Evolutionary conservation across 2,329 filamentous ascomycete species (phyloP), one percentile per base, ranked within the genome.

Genomic region (Epichloe typhina): DNA sequence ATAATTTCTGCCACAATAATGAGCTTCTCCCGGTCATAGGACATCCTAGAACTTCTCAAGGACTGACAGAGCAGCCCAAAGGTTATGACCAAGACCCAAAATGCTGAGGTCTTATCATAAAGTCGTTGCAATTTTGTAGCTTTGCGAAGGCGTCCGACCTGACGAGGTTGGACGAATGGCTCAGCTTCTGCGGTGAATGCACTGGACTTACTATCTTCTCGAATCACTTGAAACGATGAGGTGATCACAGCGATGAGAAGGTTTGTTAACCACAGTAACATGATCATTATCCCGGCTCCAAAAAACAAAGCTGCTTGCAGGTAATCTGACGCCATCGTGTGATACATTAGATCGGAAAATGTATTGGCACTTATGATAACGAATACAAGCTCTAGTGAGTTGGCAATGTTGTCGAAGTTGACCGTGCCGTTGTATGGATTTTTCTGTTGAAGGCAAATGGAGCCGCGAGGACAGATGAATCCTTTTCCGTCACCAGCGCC

Each of bases 311-410:
- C 88, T 4, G 89, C 82, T 15, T 87, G 79, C 6, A 95, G 77
- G 60, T 95, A 97, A 64, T 98, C 93, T 26, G 88, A 94, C 61
- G 95, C 82, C 49, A 86, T 89, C 4, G 91, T 89, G 59, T 88
- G 86, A 66, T 98, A 98, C 74, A 98, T 88, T 49, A 97, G 71
- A 66, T 97, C 88, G 1, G 88, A 86, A 67, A 94, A 98, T 0
- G 93, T 98, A 64, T 98, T 98, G 46, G 89, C 91, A 60, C 88
- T 95, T 88, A 98, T 98, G 62, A 98, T 84, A 48, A 98, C 88
- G 62, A 98, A 98, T 2, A 98, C 90, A 52, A 97, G 73, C 68
- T 98, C 89, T 49, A 97, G 70, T 0, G 90, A 96, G 56, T 97
- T 83, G 33, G 88, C 69, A 40, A 98, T 94, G 63, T 97, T 91